Base-by-base conservation (phyloP, 148 eudicot species). In the Pharnaceum exiguum region DNA sequence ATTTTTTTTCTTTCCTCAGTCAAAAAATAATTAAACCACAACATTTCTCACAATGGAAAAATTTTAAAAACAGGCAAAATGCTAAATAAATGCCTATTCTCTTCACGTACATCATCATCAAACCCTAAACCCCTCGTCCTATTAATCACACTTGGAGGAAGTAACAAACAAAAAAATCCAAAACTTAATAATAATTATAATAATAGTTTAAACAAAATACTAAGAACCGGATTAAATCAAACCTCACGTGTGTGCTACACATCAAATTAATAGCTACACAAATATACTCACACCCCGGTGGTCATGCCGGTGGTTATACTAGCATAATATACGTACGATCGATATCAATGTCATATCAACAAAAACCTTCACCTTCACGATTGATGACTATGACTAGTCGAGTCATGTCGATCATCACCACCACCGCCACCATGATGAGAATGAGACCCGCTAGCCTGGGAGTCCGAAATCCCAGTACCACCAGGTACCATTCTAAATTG, bases 391-490 rank as follows among this genome's bases (percentile, higher is more conserved):
- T 70, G 74, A 70, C 74, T 70, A 2, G 60, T 69, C 0, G 76
- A 55, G 23, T 83, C 84, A 1, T 77, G 89, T 46, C 86, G 82
- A 53, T 82, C 82, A 10, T 80, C 84, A 37, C 25, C 56, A 22
- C 38, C 38, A 15, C 67, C 80, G 1, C 80, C 87, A 1, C 73
- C 79, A 47, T 73, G 84, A 23, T 81, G 83, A 0, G 82, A 53
- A 40, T 87, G 89, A 10, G 91, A 80, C 42, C 86, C 86, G 33
- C 89, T 80, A 2, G 79, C 78, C 45, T 76, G 95, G 21, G 88
- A 74, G n/a, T 89, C 90, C 1, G 86, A 69, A 5, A 68, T 63
- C 7, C 83, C 84, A n/a, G n/a, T n/a, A 3, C 42, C 35, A 1
- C 70, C 65, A 0, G 65, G 45, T 2, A 51, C 45, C 0, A 69